phyloP scores from a whole-genome alignment of 768 basidiomycete genomes.

The Rhizopogon vulgaris region DNA sequence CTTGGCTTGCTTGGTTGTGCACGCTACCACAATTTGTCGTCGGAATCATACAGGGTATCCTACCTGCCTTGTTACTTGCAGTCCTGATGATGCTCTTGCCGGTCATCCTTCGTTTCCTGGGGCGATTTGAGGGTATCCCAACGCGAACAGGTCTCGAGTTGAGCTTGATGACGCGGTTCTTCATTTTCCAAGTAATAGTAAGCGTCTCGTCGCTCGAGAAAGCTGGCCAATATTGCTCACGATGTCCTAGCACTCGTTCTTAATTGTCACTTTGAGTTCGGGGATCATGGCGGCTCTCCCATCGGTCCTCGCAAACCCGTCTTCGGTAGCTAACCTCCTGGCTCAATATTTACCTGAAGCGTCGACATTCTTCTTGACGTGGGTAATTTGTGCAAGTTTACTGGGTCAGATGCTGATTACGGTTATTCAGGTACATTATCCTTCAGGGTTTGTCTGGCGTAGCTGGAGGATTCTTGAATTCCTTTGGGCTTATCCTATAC shows the following conservation, averaged over 20 bases:
- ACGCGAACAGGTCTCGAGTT: slow-evolving; percentile 79
- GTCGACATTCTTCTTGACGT: slow-evolving; percentile 90
- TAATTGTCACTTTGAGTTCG: slow-evolving; percentile 80
- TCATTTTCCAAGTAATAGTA: slow-evolving; percentile 88
- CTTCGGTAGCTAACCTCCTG: slow-evolving; percentile 60
- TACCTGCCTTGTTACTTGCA: slow-evolving; percentile 83
- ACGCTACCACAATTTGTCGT: slow-evolving; percentile 54
- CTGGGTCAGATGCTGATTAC: background rate
- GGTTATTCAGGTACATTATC: slow-evolving; percentile 53
- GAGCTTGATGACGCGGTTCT: slow-evolving; percentile 87
- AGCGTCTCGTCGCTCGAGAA: slow-evolving; percentile 25
- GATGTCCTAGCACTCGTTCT: slow-evolving; percentile 74
- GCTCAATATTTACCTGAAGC: slow-evolving; percentile 76
- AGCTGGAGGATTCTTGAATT: slow-evolving; percentile 75
- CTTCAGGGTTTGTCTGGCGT: slow-evolving; percentile 77
- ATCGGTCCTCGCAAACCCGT: slow-evolving; percentile 59
- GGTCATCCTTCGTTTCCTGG: slow-evolving; percentile 74
- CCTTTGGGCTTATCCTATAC: slow-evolving; percentile 72
- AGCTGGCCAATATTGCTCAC: background rate
- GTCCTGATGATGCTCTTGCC: slow-evolving; percentile 89
- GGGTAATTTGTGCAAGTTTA: slow-evolving; percentile 15
- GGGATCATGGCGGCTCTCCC: slow-evolving; percentile 75
- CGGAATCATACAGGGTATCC: slow-evolving; percentile 84
- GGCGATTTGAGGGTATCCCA: slow-evolving; percentile 86
- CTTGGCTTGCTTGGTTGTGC: slow-evolving; percentile 86